Evolutionary conservation across 306 rosid genomes (phyloP), one percentile per base, ranked within the genome.

Genomic region (Rubus idaeus): DNA sequence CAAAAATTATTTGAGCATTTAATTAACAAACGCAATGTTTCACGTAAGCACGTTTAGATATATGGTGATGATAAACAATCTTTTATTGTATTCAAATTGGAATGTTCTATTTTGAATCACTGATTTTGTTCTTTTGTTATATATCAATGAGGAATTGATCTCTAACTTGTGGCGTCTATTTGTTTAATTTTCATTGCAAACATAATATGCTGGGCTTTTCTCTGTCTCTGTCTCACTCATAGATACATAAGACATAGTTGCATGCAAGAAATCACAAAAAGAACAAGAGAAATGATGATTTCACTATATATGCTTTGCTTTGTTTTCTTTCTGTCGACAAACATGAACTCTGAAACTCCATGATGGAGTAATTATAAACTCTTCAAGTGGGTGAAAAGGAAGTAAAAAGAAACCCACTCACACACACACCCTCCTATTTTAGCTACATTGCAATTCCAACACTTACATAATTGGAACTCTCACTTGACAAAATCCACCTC

Each of bases 311-410:
- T 78, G 78, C 76, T 88, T 85, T 81, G 87, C 82, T 87, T 84
- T 72, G 83, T 85, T 83, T 3, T 87, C 82, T 71, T 77, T 87
- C 83, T 84, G 87, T 87, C 86, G 81, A 79, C 82, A 79, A 65
- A 23, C 84, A 87, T 75, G 83, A 82, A 82, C 80, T 79, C 8
- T 10, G 86, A 86, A 89, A 84, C 71, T 42, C 78, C 82, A 88
- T 83, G 89, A 88, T 88, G 87, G 87, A 81, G 84, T 88, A 88
- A 90, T 91, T 80, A 83, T 88, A 81, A 81, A 77, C 82, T 74
- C 81, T 76, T 83, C 83, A 68, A 73, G 84, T 76, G 85, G 84
- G 88, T 86, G 85, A 82, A 88, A 88, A 85, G 87, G 74, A 78
- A 84, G 87, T 83, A 61, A 81, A 91, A 86, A 83, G 78, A 84